Conservation (phyloP, 805 yeast species). For the Nakazawaea populi region DNA sequence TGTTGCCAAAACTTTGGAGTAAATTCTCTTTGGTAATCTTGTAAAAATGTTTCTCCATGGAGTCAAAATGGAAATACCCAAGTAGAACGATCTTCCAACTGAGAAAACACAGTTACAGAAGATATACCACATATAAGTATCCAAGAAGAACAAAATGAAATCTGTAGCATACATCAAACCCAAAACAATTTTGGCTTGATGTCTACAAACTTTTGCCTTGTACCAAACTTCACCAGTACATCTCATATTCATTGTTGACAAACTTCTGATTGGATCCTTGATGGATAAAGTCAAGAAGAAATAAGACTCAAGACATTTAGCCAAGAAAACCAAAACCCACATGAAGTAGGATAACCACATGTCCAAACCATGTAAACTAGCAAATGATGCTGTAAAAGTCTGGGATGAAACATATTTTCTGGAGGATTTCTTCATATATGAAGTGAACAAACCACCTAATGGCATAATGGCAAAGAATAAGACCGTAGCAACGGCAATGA, state of each 20-base stretch:
- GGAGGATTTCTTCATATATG: conserved; percentile 80
- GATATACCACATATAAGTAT: conserved; percentile 99
- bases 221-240: conserved; percentile 96
- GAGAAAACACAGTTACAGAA: conserved; percentile 92
- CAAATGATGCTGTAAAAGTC: conserved; percentile 90
- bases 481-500: conserved; percentile 79
- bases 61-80: conserved; percentile 97
- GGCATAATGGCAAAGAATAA: conserved; percentile 93
- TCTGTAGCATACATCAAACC: conserved; percentile 93
- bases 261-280: conserved; percentile 90
- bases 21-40: conserved; percentile 97
- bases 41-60: conserved; percentile 99
- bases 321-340: conserved; percentile 86
- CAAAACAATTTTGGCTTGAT: conserved; percentile 83
- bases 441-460: conserved; percentile 90
- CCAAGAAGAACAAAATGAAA: conserved; percentile 92
- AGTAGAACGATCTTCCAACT: conserved; percentile 94
- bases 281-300: conserved; percentile 83
- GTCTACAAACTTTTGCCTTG: conserved; percentile 65
- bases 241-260: conserved; percentile 83
- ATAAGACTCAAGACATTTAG: conserved; percentile 88
- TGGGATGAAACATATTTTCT: conserved; percentile 91
- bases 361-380: conserved; percentile 77
- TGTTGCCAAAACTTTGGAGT: conserved; percentile 95
- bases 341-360: conserved; percentile 94